These are phyloP conservation scores for Boletus patriciae DNA, from an alignment of 768 basidiomycete species.

Conservation along the genomic window DNA sequence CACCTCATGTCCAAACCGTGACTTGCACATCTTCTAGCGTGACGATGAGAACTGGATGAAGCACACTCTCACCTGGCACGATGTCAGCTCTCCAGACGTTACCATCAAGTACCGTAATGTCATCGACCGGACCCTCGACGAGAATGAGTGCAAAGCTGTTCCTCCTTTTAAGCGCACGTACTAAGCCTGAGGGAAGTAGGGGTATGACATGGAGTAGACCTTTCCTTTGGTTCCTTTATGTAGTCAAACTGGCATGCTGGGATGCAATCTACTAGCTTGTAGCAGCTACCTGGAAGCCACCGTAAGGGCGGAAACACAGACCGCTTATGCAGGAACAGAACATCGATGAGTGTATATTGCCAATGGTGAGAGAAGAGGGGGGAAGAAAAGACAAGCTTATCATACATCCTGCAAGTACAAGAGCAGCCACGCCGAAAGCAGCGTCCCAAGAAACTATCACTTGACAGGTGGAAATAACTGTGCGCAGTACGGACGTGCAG, in stretches of 20 bases:
- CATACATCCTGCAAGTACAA: neutral
- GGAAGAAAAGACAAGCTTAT: too few species aligned
- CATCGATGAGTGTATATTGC: too few species aligned
- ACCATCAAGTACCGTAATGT: constrained; percentile 88
- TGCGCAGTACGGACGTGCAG: neutral
- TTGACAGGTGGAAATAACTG: neutral
- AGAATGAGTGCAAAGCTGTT: constrained; percentile 94
- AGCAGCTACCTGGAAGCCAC: neutral
- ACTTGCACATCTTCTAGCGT: constrained; percentile 50
- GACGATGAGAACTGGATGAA: constrained; percentile 96
- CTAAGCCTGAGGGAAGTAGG: constrained; percentile 35
- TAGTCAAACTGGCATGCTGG: constrained; percentile 8
- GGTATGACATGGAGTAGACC: constrained; percentile 8
- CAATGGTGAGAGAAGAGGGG: too few species aligned
- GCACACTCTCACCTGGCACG: constrained; percentile 91
- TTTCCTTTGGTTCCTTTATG: constrained; percentile 3
- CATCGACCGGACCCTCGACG: constrained; percentile 84
- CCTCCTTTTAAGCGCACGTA: constrained; percentile 98
- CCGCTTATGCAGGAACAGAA: too few species aligned
- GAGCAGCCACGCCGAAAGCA: neutral
- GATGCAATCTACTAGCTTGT: constrained; percentile 11
- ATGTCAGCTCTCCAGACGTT: constrained; percentile 75
- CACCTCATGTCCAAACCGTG: neutral
- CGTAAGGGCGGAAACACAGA: too few species aligned
- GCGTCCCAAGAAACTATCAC: neutral